Evolutionary conservation across 345 rosid genomes (phyloP).

Genomic region (Lepidium africanum): DNA sequence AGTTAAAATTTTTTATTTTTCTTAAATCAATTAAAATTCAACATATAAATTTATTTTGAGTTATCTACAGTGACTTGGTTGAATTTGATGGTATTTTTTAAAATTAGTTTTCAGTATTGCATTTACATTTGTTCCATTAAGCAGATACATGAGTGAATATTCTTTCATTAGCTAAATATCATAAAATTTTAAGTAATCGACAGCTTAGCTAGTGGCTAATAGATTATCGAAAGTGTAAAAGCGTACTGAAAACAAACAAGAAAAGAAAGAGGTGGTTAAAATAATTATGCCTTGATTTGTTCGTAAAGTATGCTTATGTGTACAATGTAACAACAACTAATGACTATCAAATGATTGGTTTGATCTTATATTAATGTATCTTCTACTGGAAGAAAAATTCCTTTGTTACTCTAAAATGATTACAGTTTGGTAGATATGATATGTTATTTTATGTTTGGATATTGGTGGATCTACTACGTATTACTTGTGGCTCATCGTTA

Average conservation of each 20-base stretch:
- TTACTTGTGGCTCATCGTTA: not conserved
- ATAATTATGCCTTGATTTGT: slow-evolving; percentile 14
- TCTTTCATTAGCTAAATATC: not conserved
- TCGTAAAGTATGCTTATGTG: slow-evolving; percentile 10
- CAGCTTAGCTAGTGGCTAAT: not conserved
- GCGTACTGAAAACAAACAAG: not conserved
- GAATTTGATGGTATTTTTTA: not conserved
- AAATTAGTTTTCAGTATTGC: not conserved
- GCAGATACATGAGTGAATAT: not conserved
- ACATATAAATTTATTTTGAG: not conserved
- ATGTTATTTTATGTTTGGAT: not conserved
- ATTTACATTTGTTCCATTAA: not conserved
- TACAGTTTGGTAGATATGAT: slow-evolving; percentile 17
- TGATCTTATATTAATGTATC: not conserved
- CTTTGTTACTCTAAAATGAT: slow-evolving; percentile 20
- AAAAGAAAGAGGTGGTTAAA: not conserved
- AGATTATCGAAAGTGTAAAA: not conserved
- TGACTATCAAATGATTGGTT: slow-evolving; percentile 15
- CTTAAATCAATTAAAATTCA: no score
- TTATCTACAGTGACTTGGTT: not conserved
- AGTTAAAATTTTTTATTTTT: no score
- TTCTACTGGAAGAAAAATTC: not conserved
- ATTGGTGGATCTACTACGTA: slow-evolving; percentile 1
- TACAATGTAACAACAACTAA: slow-evolving; percentile 20
- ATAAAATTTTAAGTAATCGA: not conserved